A percentile compares a stretch with the other conserved stretches of the same genome.
Evolutionary conservation across 1,284 basidiomycete genomes (phyloP).

Genomic region (Cryptococcus sp.): DNA sequence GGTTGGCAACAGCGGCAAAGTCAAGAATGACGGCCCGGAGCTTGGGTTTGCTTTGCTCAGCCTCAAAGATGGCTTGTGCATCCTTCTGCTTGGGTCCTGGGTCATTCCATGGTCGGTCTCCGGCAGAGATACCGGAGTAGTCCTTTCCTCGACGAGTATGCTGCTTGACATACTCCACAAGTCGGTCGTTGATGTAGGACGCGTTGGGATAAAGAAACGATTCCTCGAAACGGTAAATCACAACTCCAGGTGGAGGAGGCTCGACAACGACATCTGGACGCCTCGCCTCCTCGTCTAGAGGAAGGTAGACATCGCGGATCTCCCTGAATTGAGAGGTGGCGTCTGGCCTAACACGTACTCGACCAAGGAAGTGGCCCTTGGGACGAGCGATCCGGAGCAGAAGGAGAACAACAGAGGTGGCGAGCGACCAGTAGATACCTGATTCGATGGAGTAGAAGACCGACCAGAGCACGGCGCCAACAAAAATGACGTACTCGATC

Average conservation of each 20-base stretch:
- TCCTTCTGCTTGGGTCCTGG: slow-evolving; percentile 65
- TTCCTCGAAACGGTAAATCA: slow-evolving; percentile 93
- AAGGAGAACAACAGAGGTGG: slow-evolving; percentile 76
- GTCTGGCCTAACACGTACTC: slow-evolving; percentile 59
- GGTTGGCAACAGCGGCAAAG: slow-evolving; percentile 71
- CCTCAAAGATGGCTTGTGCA: slow-evolving; percentile 61
- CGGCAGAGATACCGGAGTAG: slow-evolving; percentile 61
- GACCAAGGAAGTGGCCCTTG: slow-evolving; percentile 87
- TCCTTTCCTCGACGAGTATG: slow-evolving; percentile 76
- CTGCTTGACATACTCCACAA: slow-evolving; percentile 79
- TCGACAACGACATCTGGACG: slow-evolving; percentile 66
- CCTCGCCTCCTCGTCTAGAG: slow-evolving; percentile 61
- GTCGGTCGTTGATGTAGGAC: slow-evolving; percentile 69
- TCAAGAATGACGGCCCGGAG: slow-evolving; percentile 88
- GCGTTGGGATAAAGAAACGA: slow-evolving; percentile 93
- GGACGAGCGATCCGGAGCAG: slow-evolving; percentile 89
- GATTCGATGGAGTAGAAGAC: slow-evolving; percentile 87
- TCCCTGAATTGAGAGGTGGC: slow-evolving; percentile 51
- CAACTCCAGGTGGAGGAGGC: slow-evolving; percentile 78
- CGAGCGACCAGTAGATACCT: slow-evolving; percentile 90
- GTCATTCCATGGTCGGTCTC: slow-evolving; percentile 94
- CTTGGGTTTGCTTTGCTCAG: slow-evolving; percentile 65
- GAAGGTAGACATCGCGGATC: slow-evolving; percentile 69
- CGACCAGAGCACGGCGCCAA: slow-evolving; percentile 78
- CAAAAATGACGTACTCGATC: slow-evolving; percentile 89